Conservation (phyloP, 345 rosid genomes). For the Populus tremula region DNA sequence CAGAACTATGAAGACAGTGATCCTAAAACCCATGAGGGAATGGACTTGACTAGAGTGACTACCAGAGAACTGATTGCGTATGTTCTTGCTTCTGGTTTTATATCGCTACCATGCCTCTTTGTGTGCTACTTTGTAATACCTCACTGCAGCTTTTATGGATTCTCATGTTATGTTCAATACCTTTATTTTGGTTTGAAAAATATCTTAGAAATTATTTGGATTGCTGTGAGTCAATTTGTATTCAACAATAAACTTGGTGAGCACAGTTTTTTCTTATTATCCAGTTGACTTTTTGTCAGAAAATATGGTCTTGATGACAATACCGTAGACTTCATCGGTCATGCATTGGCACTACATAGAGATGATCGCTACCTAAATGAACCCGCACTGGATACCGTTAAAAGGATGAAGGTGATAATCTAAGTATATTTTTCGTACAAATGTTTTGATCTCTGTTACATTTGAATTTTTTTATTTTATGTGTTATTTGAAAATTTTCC, state of each 20-base stretch:
- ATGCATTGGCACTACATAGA: conserved; percentile 89
- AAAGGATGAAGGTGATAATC: conserved; percentile 83
- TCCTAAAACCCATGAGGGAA: conserved; percentile 88
- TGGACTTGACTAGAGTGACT: conserved; percentile 83
- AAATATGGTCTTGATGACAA: conserved; percentile 84
- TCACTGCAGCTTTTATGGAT: not conserved
- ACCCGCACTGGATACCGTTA: conserved; percentile 94
- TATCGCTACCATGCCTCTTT: not conserved
- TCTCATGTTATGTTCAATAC: not conserved
- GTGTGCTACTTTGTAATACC: not conserved
- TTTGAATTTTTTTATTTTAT: conserved; percentile 11
- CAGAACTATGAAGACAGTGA: conserved; percentile 79
- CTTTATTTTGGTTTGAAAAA: not conserved
- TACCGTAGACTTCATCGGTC: conserved; percentile 94
- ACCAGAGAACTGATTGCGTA: conserved; percentile 88
- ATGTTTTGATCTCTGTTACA: not conserved
- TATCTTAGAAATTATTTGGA: not conserved
- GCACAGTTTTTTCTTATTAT: not conserved
- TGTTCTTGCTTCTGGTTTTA: conserved; percentile 25
- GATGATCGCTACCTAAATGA: conserved; percentile 74
- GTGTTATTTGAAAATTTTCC: not conserved
- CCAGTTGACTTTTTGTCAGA: conserved; percentile 39
- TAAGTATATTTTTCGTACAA: not conserved
- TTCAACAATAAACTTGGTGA: not conserved
- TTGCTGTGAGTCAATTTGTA: not conserved